These are phyloP conservation scores for Boletus smithii DNA, from an alignment of 1,284 basidiomycete genomes.

Conservation along the genomic window DNA sequence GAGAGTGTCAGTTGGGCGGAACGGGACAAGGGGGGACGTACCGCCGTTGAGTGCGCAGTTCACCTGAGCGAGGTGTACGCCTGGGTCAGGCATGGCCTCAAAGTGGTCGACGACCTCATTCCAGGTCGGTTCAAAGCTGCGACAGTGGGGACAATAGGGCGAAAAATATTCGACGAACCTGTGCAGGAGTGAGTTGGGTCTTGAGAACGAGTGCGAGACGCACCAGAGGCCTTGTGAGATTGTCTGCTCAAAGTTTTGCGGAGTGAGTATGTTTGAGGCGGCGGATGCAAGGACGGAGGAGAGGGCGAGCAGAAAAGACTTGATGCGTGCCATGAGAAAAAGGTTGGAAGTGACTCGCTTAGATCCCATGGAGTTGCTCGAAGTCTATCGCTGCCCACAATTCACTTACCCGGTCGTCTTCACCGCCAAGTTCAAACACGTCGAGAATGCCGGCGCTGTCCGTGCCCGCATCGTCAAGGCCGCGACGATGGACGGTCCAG, in stretches of 20 bases:
- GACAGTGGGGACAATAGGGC: conserved; percentile 80
- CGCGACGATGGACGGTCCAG: conserved; percentile 51
- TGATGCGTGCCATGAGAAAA: conserved; percentile 15
- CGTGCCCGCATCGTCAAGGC: conserved; percentile 68
- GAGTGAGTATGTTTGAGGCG: conserved; percentile 47
- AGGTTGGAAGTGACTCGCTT: too few species aligned
- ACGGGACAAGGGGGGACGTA: conserved; percentile 33
- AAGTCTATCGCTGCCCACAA: conserved; percentile 53
- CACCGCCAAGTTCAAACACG: conserved; percentile 64
- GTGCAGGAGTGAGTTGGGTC: not conserved
- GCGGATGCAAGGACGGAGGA: conserved; percentile 36
- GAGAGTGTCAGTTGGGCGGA: not conserved
- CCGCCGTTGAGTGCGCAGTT: conserved; percentile 84
- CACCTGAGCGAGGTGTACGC: conserved; percentile 78
- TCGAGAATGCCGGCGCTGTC: conserved; percentile 62
- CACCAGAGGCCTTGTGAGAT: conserved; percentile 68
- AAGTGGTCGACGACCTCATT: conserved; percentile 61
- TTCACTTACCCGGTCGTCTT: conserved; percentile 51
- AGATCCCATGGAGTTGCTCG: conserved; percentile 40
- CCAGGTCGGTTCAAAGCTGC: conserved; percentile 82
- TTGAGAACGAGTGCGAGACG: not conserved
- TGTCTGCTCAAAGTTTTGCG: conserved; percentile 60
- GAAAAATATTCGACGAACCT: conserved; percentile 75
- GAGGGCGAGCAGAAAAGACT: conserved; percentile 20
- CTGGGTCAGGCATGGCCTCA: conserved; percentile 49